Conservation (phyloP, 2,329 filamentous ascomycete species). For the Verticillium tricorpus region DNA sequence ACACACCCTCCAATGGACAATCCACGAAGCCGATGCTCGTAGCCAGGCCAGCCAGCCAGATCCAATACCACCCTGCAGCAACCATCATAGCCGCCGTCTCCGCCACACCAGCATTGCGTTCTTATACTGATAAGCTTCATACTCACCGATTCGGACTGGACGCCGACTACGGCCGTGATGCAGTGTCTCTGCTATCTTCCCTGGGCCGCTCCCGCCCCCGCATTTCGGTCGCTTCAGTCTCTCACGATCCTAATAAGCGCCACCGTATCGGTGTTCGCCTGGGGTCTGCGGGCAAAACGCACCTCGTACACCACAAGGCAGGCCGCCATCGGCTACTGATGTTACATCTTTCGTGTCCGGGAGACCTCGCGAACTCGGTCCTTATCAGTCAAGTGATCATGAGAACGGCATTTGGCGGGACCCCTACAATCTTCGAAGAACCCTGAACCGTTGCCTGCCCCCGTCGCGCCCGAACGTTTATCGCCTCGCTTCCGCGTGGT, state of each 20-base stretch:
- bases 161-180: background rate
- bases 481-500: background rate
- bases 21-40: background rate
- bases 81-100: background rate
- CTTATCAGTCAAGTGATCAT: background rate
- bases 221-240: background rate
- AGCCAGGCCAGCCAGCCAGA: background rate
- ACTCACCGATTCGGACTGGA: background rate
- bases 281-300: background rate
- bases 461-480: background rate
- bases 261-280: background rate
- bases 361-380: background rate
- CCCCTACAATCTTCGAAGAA: background rate
- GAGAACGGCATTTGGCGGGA: background rate
- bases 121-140: background rate
- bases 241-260: background rate
- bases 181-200: background rate
- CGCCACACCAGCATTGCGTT: background rate
- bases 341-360: background rate
- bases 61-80: background rate
- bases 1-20: background rate
- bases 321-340: background rate
- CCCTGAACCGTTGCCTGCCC: background rate
- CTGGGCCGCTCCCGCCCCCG: background rate
- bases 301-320: background rate